Base-by-base conservation (phyloP, 1,284 basidiomycete genomes). In the Cystobasidiaceae sp. region DNA sequence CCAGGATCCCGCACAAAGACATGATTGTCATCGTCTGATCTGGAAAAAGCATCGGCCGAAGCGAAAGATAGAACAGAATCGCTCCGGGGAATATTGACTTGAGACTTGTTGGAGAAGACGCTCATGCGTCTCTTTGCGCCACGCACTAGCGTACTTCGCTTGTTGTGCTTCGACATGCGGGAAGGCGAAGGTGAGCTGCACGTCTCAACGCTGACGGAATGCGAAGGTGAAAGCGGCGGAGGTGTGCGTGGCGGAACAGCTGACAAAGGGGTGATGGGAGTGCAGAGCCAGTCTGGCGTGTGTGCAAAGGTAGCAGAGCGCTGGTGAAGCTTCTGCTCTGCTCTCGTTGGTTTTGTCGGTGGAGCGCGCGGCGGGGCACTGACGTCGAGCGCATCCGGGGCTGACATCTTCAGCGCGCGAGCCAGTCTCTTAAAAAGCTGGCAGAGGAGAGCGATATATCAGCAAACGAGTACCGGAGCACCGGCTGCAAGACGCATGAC, bases 1-100 rank as follows among this genome's bases (percentile, higher is more conserved):
- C 2, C 21, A 23, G 1, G 43, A 19, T 15, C 25, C 25, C 11
- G 32, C 6, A 45, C 8, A 44, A 4, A 49, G 46, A 19, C 28
- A 25, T 43, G 30, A 9, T 15, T n/a, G n/a, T 44, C 54, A 9
- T 56, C 54, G 13, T 56, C 54, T 13, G 50, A 27, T 34, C 49
- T 55, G n/a, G 25, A 21, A 48, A 64, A 64, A 4, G 51, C 51
- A 41, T 64, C 61, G 17, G 61, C 61, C 9, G 61, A 64, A 6
- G 61, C 61, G 52, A 64, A 64, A 25, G 61, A 64, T 32, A 64
- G 23, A 52, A 56, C 61, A 8, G 49, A 54, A n/a, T 64, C 52
- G 51, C 52, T 64, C 15, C 61, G 13, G 17, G 25, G 51, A 11
- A 64, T 19, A 9, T 30, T 28, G 17, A 48, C 28, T 37, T 51